Conservation (phyloP, 2,329 filamentous ascomycete species). For the Colletotrichum graminicola region DNA sequence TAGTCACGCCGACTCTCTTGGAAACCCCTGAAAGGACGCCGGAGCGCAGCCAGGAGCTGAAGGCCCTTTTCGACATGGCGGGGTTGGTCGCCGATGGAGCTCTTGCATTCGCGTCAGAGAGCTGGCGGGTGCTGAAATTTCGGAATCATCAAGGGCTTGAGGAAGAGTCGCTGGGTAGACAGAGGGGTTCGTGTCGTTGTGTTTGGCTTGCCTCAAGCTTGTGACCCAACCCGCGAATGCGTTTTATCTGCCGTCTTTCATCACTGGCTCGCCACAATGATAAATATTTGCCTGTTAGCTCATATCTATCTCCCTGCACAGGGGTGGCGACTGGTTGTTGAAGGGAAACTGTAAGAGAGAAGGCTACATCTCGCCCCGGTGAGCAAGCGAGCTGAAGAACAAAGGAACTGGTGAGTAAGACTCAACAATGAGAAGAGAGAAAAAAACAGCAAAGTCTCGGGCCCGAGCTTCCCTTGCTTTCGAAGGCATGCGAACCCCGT, state of each 20-base stretch:
- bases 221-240: neutral
- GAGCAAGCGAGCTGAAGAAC: neutral
- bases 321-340: neutral
- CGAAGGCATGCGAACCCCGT: neutral
- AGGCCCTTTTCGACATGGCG: slow-evolving; percentile 13
- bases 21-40: neutral
- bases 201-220: neutral
- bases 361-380: neutral
- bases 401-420: neutral
- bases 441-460: neutral
- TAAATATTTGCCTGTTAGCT: too few species aligned
- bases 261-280: neutral
- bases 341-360: neutral
- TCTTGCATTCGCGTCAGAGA: neutral
- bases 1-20: neutral
- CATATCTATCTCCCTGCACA: neutral
- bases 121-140: neutral
- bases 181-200: neutral
- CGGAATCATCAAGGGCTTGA: neutral
- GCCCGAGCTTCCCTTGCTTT: neutral
- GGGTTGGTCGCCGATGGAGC: neutral
- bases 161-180: neutral
- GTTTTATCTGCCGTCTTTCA: neutral
- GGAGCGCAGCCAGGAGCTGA: slow-evolving; percentile 3
- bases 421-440: neutral